phyloP scores from a whole-genome alignment of 441 rosid genomes.

The Croton setiger region DNA sequence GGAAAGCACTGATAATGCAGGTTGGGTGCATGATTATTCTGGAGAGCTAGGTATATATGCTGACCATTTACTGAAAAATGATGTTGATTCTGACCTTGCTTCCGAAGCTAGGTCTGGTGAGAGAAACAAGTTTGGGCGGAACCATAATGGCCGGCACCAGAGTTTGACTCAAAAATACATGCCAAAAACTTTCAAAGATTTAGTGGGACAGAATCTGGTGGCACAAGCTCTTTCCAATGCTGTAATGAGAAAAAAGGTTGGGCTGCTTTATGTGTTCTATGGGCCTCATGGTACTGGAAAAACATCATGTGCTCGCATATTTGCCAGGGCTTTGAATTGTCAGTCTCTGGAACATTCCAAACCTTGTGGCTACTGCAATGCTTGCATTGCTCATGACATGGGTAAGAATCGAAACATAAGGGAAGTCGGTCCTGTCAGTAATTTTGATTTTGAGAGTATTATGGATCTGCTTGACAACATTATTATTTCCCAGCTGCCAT shows the following conservation, averaged over 20 bases:
- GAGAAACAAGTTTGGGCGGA: constrained; percentile 35
- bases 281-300: constrained; percentile 99
- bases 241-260: constrained; percentile 64
- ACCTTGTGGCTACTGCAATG: constrained; percentile 82
- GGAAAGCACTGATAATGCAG: constrained; percentile 59
- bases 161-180: constrained; percentile 78
- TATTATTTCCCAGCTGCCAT: constrained; percentile 55
- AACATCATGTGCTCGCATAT: constrained; percentile 92
- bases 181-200: constrained; percentile 77
- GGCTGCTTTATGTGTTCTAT: constrained; percentile 79
- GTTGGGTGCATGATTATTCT: constrained; percentile 87
- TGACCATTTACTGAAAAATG: constrained; percentile 70
- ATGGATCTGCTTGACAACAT: constrained; percentile 64
- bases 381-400: constrained; percentile 68
- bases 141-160: constrained; percentile 56
- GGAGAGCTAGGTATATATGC: constrained; percentile 97
- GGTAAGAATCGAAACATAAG: constrained; percentile 75
- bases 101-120: constrained; percentile 75
- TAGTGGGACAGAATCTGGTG: constrained; percentile 86
- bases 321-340: constrained; percentile 91
- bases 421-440: constrained; percentile 87
- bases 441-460: constrained; percentile 65
- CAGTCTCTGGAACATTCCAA: constrained; percentile 68
- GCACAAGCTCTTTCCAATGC: constrained; percentile 96
- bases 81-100: constrained; percentile 74